Evolutionary conservation across 202 grass and related monocot genomes (phyloP).

Genomic region (Zoysia matrella): DNA sequence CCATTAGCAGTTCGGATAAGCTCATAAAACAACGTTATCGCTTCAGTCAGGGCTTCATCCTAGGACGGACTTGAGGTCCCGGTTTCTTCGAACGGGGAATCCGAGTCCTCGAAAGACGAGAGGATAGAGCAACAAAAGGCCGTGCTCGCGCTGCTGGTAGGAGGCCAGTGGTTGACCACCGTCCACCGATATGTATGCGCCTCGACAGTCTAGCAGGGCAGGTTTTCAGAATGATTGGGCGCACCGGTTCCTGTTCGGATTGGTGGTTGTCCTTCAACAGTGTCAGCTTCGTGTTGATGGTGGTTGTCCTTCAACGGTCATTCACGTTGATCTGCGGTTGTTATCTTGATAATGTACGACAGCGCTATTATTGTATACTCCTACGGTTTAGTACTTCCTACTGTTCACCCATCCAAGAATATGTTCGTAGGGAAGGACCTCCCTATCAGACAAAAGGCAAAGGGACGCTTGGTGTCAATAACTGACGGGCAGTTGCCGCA

Average conservation of each 20-base stretch:
- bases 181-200: neutral
- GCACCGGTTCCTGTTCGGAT: slow-evolving; percentile 31
- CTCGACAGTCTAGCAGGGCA: slow-evolving; percentile 22
- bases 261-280: neutral
- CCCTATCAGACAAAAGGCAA: slow-evolving; percentile 13
- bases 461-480: neutral
- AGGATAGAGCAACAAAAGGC: neutral
- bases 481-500: no score
- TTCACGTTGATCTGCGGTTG: slow-evolving; percentile 4
- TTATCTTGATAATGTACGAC: slow-evolving; percentile 10
- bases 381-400: slow-evolving; percentile 12
- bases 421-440: neutral
- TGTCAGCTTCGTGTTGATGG: slow-evolving; percentile 7
- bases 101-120: slow-evolving; percentile 38
- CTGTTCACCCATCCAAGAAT: slow-evolving; percentile 17
- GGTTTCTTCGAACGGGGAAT: slow-evolving; percentile 1
- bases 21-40: slow-evolving; percentile 40
- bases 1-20: slow-evolving; percentile 30
- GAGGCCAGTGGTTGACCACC: slow-evolving; percentile 41
- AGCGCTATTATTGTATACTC: slow-evolving; percentile 3
- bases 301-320: neutral
- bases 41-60: slow-evolving; percentile 33
- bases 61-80: slow-evolving; percentile 1
- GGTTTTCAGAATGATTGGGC: slow-evolving; percentile 49
- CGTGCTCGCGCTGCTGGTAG: slow-evolving; percentile 17